A percentile compares a stretch with the other conserved stretches of the same genome.
These are phyloP conservation scores for Botryotinia globosa DNA, from an alignment of 2,329 filamentous ascomycete genomes.

Conservation along the genomic window DNA sequence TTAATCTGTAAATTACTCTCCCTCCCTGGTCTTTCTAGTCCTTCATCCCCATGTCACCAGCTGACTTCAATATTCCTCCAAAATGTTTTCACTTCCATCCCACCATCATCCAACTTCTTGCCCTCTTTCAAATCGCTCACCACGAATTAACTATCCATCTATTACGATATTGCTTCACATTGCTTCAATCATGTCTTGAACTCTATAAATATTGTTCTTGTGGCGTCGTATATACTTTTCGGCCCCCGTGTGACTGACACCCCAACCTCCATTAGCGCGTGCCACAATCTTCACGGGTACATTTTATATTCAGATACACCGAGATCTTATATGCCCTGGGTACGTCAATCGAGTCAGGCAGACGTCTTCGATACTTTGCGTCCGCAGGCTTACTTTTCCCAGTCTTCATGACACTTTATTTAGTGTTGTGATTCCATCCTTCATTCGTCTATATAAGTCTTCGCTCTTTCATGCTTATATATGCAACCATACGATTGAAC, in stretches of 20 bases:
- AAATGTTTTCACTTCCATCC: slow-evolving; percentile 12
- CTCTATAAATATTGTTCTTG: slow-evolving; percentile 3
- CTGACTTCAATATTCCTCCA: neutral
- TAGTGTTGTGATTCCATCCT: neutral
- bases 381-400: neutral
- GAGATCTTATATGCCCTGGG: slow-evolving; percentile 5
- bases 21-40: too few species aligned
- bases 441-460: slow-evolving; percentile 18
- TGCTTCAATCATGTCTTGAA: slow-evolving; percentile 15
- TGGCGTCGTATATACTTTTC: slow-evolving; percentile 23
- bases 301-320: slow-evolving; percentile 10
- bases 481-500: neutral
- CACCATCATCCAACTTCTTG: neutral
- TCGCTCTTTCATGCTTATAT: slow-evolving; percentile 15
- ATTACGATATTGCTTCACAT: slow-evolving; percentile 5
- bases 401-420: slow-evolving; percentile 16
- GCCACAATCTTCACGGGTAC: slow-evolving; percentile 26
- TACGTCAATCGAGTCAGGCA: slow-evolving; percentile 13
- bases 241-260: slow-evolving; percentile 33
- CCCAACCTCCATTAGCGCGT: slow-evolving; percentile 29
- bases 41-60: neutral
- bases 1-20: neutral
- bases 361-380: slow-evolving; percentile 14
- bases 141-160: neutral
- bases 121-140: neutral